A percentile compares a stretch with the other conserved stretches of the same genome.
Conservation (phyloP, 768 basidiomycete species). For the Naganishia antarctica region DNA sequence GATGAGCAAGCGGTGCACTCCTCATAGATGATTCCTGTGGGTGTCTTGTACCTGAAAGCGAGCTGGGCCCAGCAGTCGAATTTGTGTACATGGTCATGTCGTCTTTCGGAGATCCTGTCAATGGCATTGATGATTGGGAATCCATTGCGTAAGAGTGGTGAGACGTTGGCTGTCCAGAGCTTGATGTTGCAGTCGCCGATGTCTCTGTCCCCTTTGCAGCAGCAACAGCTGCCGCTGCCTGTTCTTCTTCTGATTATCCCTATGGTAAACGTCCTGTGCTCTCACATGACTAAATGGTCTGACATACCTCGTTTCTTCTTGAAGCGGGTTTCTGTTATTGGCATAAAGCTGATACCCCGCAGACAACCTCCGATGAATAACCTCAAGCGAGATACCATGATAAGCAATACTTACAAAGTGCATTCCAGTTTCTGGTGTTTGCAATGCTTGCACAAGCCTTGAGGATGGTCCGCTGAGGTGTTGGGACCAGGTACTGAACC, state of each 20-base stretch:
- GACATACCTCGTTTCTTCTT: conserved; percentile 81
- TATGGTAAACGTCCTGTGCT: neutral
- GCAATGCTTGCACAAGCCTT: conserved; percentile 86
- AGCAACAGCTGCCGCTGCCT: conserved; percentile 30
- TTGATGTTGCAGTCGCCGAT: neutral
- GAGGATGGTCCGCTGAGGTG: conserved; percentile 53
- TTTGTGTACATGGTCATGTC: neutral
- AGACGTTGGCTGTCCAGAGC: neutral
- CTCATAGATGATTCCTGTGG: neutral
- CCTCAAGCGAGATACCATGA: neutral
- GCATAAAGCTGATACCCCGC: conserved; percentile 61
- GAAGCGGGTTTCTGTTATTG: conserved; percentile 97
- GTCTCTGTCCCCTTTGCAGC: conserved; percentile 45
- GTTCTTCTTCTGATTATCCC: conserved; percentile 34
- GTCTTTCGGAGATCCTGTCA: conserved; percentile 10
- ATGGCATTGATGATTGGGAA: neutral
- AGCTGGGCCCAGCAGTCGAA: conserved; percentile 2
- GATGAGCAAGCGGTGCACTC: neutral
- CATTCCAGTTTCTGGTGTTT: conserved; percentile 89
- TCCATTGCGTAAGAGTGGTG: neutral
- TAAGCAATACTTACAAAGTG: conserved; percentile 58
- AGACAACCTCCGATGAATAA: neutral
- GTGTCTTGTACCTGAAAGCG: neutral
- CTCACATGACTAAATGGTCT: neutral
- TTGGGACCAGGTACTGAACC: conserved; percentile 50